A percentile compares a stretch with the other conserved stretches of the same genome.
phyloP scores from a whole-genome alignment of 208 protist genomes.

The Wallacemonas collosoma region DNA sequence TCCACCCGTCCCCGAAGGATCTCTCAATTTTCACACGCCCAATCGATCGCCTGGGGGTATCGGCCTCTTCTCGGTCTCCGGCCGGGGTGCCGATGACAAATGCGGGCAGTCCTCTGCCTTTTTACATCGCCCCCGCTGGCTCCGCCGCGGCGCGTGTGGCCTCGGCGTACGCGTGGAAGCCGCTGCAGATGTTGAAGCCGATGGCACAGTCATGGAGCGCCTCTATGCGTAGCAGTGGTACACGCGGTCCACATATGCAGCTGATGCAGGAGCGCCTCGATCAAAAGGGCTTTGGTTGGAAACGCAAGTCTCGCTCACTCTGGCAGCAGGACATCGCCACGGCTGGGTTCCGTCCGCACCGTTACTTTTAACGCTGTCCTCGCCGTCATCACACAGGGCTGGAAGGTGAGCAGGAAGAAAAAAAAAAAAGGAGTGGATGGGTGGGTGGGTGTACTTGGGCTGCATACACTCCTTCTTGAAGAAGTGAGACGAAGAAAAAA shows the following conservation, averaged over 20 bases:
- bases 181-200: slow-evolving; percentile 86
- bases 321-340: slow-evolving; percentile 89
- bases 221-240: slow-evolving; percentile 60
- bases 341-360: slow-evolving; percentile 79
- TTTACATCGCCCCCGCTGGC: slow-evolving; percentile 20
- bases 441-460: too few relatives aligned
- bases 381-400: not conserved
- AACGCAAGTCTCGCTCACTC: slow-evolving; percentile 79
- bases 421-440: not conserved
- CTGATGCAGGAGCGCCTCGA: slow-evolving; percentile 87
- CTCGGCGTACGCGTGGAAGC: slow-evolving; percentile 37
- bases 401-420: slow-evolving; percentile 11
- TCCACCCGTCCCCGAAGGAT: slow-evolving; percentile 55
- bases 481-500: too few relatives aligned
- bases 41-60: slow-evolving; percentile 23
- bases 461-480: too few relatives aligned
- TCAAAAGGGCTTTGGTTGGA: slow-evolving; percentile 88
- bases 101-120: not conserved
- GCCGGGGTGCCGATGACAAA: not conserved
- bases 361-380: slow-evolving; percentile 61
- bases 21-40: slow-evolving; percentile 82
- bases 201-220: slow-evolving; percentile 59
- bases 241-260: slow-evolving; percentile 63
- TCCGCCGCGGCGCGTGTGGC: not conserved
- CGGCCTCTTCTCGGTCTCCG: slow-evolving; percentile 10